Evolutionary conservation across 495 filamentous ascomycete species (phyloP).

Genomic region (Neurospora pannonica): DNA sequence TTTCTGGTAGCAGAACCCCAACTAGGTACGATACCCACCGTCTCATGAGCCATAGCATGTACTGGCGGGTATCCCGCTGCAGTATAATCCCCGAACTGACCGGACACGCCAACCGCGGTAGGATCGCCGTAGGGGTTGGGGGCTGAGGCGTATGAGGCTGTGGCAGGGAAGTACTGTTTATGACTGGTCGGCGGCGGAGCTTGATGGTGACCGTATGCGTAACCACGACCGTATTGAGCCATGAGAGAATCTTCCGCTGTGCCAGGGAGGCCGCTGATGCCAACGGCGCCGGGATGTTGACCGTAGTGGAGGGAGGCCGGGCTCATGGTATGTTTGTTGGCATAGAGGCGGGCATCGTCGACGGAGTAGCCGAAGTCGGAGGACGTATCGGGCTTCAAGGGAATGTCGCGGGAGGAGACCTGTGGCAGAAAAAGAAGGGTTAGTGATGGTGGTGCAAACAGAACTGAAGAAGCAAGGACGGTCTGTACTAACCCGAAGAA

Average conservation of each 20-base stretch:
- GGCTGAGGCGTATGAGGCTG: neutral
- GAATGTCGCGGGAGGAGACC: slow-evolving; percentile 41
- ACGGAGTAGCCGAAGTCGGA: slow-evolving; percentile 31
- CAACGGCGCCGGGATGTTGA: neutral
- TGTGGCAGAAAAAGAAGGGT: slow-evolving; percentile 19
- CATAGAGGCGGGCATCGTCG: slow-evolving; percentile 28
- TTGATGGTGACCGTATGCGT: neutral
- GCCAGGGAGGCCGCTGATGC: neutral
- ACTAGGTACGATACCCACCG: slow-evolving; percentile 18
- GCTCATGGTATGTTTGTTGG: slow-evolving; percentile 16
- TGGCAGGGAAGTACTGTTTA: neutral
- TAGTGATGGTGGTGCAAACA: neutral
- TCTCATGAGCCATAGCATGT: slow-evolving; percentile 18
- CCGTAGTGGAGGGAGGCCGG: neutral
- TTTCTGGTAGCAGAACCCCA: slow-evolving; percentile 18
- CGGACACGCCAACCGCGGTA: neutral
- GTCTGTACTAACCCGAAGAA: slow-evolving; percentile 54
- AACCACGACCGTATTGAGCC: neutral
- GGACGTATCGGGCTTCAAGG: slow-evolving; percentile 23
- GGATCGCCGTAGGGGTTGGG: neutral
- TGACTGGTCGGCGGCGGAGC: neutral
- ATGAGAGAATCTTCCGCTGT: neutral
- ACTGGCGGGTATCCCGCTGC: slow-evolving; percentile 5
- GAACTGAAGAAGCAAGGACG: slow-evolving; percentile 3
- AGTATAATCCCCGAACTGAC: neutral